Conservation (phyloP, 805 yeast species). For the Candida germanica region DNA sequence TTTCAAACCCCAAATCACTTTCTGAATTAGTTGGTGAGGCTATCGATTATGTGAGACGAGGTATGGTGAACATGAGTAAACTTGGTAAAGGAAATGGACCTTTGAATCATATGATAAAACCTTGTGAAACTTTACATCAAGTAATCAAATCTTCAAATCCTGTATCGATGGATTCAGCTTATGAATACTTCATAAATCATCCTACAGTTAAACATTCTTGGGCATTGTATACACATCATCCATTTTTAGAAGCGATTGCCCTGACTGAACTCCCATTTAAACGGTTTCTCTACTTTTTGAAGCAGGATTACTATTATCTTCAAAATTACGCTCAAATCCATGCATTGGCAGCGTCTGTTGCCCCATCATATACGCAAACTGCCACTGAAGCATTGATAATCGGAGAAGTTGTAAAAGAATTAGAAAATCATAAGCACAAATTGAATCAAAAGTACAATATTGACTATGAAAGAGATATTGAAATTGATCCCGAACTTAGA, state of each 20-base stretch:
- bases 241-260: conserved; percentile 56
- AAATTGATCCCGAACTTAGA: conserved; percentile 42
- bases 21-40: conserved; percentile 51
- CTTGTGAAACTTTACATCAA: conserved; percentile 12
- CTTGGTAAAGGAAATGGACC: conserved; percentile 68
- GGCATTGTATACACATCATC: conserved; percentile 58
- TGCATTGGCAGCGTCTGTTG: conserved; percentile 58
- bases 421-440: conserved; percentile 52
- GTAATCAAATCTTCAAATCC: conserved; percentile 7
- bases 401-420: conserved; percentile 51
- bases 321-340: conserved; percentile 67
- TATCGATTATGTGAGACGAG: conserved; percentile 65
- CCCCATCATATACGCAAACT: conserved; percentile 52
- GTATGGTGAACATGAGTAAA: conserved; percentile 44
- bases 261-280: conserved; percentile 45
- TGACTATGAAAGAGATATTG: conserved; percentile 28
- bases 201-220: conserved; percentile 54
- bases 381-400: conserved; percentile 51
- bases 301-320: conserved; percentile 69
- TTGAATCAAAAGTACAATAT: conserved; percentile 41
- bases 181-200: conserved; percentile 53
- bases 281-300: conserved; percentile 52
- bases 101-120: conserved; percentile 58
- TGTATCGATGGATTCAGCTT: conserved; percentile 18
- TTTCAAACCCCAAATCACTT: conserved; percentile 37